Conservation (phyloP, 768 basidiomycete genomes). For the Tylopilus rubrobrunneus region DNA sequence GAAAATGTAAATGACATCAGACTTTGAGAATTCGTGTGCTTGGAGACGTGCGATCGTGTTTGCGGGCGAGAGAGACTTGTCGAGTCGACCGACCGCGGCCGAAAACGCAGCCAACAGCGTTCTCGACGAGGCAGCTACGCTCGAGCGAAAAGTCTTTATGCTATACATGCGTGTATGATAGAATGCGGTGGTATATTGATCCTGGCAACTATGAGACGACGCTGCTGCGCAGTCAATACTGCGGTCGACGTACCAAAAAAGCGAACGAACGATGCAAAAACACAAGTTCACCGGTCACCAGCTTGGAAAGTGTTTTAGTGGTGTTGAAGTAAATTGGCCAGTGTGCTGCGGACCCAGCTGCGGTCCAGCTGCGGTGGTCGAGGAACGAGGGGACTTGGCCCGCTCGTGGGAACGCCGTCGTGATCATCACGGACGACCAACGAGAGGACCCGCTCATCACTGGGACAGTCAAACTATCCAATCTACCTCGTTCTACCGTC, state of each 20-base stretch:
- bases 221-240: background rate
- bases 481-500: background rate
- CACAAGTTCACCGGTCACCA: background rate
- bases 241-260: background rate
- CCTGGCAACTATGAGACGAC: background rate
- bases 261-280: background rate
- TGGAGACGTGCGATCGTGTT: slow-evolving; percentile 60
- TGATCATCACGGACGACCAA: background rate
- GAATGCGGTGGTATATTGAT: background rate
- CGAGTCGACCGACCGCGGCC: slow-evolving; percentile 62
- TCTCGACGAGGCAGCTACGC: slow-evolving; percentile 1
- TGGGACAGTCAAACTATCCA: background rate
- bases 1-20: slow-evolving; percentile 62
- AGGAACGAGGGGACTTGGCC: background rate
- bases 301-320: background rate
- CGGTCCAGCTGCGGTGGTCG: background rate
- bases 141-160: slow-evolving; percentile 6
- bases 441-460: background rate
- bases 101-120: slow-evolving; percentile 43
- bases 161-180: background rate
- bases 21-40: slow-evolving; percentile 49
- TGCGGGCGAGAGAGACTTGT: slow-evolving; percentile 71
- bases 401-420: background rate
- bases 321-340: background rate
- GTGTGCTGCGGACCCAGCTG: background rate